phyloP scores from a whole-genome alignment of 352 stramenopile species.

The Phytophthora colocasiae region DNA sequence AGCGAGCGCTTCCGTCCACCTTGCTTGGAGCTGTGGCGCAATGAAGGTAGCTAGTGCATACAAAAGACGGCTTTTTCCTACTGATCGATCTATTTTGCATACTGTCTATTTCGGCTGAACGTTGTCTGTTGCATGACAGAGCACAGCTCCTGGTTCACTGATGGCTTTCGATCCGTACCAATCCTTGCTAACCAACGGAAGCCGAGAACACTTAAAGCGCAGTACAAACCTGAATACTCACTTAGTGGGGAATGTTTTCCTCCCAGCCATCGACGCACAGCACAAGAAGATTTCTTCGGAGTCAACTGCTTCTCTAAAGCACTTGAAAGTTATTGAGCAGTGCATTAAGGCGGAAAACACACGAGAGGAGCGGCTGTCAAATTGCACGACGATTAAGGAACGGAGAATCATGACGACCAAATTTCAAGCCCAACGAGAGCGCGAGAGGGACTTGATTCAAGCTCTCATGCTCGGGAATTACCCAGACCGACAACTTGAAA shows the following conservation, averaged over 20 bases:
- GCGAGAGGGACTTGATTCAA: conserved; percentile 65
- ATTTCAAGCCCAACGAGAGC: conserved; percentile 61
- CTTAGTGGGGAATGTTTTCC: conserved; percentile 69
- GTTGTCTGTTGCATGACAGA: not conserved
- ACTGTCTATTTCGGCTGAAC: conserved; percentile 24
- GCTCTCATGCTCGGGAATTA: conserved; percentile 57
- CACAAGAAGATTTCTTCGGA: conserved; percentile 15
- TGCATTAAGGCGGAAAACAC: conserved; percentile 79
- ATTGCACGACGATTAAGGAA: conserved; percentile 56
- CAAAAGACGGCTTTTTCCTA: conserved; percentile 14
- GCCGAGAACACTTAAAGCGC: conserved; percentile 51
- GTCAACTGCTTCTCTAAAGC: conserved; percentile 49
- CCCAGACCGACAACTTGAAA: conserved; percentile 26
- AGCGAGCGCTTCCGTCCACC: conserved; percentile 63
- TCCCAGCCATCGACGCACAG: conserved; percentile 54
- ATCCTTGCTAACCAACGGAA: conserved; percentile 51
- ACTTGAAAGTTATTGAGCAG: conserved; percentile 77
- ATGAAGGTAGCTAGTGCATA: conserved; percentile 16
- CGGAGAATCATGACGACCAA: conserved; percentile 58
- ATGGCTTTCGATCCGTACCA: conserved; percentile 61
- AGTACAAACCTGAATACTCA: conserved; percentile 51
- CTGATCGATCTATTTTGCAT: conserved; percentile 34
- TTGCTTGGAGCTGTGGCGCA: conserved; percentile 41
- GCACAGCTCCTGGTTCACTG: not conserved
- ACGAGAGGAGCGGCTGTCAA: conserved; percentile 61